These are phyloP conservation scores for Keithomyces neogunnii DNA, from an alignment of 2,329 filamentous ascomycete genomes.

Conservation along the genomic window DNA sequence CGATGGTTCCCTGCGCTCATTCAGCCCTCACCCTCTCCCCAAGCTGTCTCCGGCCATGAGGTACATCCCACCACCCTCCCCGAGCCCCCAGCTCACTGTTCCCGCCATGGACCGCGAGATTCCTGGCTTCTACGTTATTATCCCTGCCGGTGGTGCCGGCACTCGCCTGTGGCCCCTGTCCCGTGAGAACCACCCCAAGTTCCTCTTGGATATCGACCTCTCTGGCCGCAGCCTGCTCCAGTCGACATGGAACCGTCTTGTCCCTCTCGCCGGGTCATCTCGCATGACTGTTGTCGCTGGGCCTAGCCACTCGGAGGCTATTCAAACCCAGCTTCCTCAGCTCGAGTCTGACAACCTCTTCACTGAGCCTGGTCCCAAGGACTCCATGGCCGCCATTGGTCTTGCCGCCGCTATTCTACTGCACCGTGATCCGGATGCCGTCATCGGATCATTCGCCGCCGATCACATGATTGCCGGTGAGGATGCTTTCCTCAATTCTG, in stretches of 20 bases:
- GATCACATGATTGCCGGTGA: slow-evolving; percentile 20
- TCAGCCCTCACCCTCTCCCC: slow-evolving; percentile 8
- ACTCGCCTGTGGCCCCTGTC: slow-evolving; percentile 19
- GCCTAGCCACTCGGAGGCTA: slow-evolving; percentile 16
- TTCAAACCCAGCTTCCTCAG: slow-evolving; percentile 15
- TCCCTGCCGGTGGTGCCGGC: slow-evolving; percentile 18
- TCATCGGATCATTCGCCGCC: slow-evolving; percentile 18
- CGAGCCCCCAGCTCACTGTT: slow-evolving; percentile 6
- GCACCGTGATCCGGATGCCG: slow-evolving; percentile 14
- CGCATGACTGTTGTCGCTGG: slow-evolving; percentile 19
- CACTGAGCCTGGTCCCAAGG: slow-evolving; percentile 18
- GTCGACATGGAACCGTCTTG: slow-evolving; percentile 17
- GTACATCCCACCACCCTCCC: slow-evolving; percentile 8
- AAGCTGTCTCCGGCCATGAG: slow-evolving; percentile 9
- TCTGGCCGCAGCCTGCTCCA: slow-evolving; percentile 17
- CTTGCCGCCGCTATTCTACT: slow-evolving; percentile 17
- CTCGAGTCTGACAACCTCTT: slow-evolving; percentile 14
- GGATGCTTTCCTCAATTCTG: slow-evolving; percentile 17
- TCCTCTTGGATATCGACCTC: slow-evolving; percentile 17
- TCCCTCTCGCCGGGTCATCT: slow-evolving; percentile 15
- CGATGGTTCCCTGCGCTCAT: slow-evolving; percentile 7
- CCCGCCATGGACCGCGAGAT: slow-evolving; percentile 14
- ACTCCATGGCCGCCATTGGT: slow-evolving; percentile 19
- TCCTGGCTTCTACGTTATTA: slow-evolving; percentile 18
- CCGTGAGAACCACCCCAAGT: slow-evolving; percentile 19